Conservation (phyloP, 2,329 filamentous ascomycete genomes). For the Ophiostoma quercus region DNA sequence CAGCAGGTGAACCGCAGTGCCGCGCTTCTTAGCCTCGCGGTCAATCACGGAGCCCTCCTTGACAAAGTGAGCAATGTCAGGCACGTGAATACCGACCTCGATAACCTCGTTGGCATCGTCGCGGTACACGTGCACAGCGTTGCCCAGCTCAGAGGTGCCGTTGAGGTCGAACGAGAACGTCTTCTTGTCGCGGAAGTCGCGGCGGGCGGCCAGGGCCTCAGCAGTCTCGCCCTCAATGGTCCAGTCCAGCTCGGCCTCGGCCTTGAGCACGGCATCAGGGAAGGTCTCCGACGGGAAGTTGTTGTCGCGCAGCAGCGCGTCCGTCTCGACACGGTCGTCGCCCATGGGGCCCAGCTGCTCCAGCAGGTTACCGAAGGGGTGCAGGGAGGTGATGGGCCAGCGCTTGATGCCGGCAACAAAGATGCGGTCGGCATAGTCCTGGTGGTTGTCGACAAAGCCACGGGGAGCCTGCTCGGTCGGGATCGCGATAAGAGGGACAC, state of each 20-base stretch:
- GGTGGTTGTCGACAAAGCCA: slow-evolving; percentile 97
- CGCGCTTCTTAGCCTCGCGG: slow-evolving; percentile 94
- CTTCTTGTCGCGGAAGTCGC: slow-evolving; percentile 83
- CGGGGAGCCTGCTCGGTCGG: slow-evolving; percentile 95
- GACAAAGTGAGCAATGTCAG: slow-evolving; percentile 94
- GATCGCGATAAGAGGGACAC: slow-evolving; percentile 94
- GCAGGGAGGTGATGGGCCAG: slow-evolving; percentile 98
- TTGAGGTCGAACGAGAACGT: slow-evolving; percentile 91
- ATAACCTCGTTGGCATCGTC: slow-evolving; percentile 66
- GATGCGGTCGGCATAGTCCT: slow-evolving; percentile 94
- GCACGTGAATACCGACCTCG: slow-evolving; percentile 91
- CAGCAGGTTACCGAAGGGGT: slow-evolving; percentile 95
- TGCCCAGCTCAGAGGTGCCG: slow-evolving; percentile 80
- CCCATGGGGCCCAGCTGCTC: slow-evolving; percentile 97
- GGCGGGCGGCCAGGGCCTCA: slow-evolving; percentile 58
- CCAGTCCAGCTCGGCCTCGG: slow-evolving; percentile 87
- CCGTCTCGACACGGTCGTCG: slow-evolving; percentile 94
- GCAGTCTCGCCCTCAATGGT: slow-evolving; percentile 67
- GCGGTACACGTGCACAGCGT: slow-evolving; percentile 88
- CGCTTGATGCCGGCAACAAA: slow-evolving; percentile 99
- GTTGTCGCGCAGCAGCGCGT: slow-evolving; percentile 94
- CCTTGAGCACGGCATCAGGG: slow-evolving; percentile 89
- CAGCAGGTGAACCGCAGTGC: slow-evolving; percentile 90
- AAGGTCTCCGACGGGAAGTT: slow-evolving; percentile 98
- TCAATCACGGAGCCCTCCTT: slow-evolving; percentile 94